Conservation (phyloP, 169 alveolate species). For the Cryptosporidium xiaoi region DNA sequence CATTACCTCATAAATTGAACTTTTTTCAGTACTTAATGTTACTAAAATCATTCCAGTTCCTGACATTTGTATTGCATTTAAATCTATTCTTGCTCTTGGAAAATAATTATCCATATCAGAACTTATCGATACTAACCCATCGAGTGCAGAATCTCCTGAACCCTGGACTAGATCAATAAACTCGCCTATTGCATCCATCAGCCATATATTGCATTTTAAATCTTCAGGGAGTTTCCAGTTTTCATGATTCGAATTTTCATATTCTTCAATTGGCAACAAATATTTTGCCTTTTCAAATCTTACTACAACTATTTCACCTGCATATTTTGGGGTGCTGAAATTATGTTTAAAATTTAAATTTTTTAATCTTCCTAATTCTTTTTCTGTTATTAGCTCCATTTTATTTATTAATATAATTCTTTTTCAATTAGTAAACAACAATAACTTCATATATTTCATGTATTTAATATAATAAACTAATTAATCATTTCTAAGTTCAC, state of each 20-base stretch:
- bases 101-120: conserved; percentile 35
- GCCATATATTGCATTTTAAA: conserved; percentile 47
- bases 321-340: conserved; percentile 53
- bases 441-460: too few relatives aligned
- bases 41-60: conserved; percentile 59
- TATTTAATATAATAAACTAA: too few relatives aligned
- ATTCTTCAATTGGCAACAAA: background rate
- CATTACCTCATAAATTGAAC: conserved; percentile 34
- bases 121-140: conserved; percentile 27
- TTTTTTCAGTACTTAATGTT: conserved; percentile 15
- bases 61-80: conserved; percentile 42
- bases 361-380: conserved; percentile 44
- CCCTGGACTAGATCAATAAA: conserved; percentile 46
- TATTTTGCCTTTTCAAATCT: conserved; percentile 16
- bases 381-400: conserved; percentile 53
- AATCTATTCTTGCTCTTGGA: conserved; percentile 54
- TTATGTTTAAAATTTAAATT: conserved; percentile 21
- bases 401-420: background rate
- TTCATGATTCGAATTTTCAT: background rate
- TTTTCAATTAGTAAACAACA: too few relatives aligned
- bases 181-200: conserved; percentile 69
- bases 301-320: conserved; percentile 43
- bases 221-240: conserved; percentile 44
- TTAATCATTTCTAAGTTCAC: too few relatives aligned
- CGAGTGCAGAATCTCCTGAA: conserved; percentile 25